phyloP scores from a whole-genome alignment of 1,284 basidiomycete genomes.

The Tetrapyrgos nigripes region DNA sequence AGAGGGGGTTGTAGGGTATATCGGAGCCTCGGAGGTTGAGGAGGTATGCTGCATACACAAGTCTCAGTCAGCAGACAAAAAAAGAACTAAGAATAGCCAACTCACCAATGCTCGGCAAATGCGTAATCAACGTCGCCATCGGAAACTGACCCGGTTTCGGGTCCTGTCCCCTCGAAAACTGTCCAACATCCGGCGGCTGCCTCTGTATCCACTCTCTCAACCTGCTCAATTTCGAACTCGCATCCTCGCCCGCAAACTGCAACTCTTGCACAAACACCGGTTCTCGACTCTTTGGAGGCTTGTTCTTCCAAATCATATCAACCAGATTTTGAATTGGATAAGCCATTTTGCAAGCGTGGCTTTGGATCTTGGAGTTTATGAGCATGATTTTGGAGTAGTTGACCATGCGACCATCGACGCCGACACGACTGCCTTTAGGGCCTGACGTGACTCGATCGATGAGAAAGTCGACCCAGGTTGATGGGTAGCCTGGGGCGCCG shows the following conservation, averaged over 20 bases:
- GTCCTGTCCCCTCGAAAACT: conserved; percentile 59
- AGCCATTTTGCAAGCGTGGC: conserved; percentile 64
- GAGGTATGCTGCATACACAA: conserved; percentile 64
- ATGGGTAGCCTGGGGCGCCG: conserved; percentile 60
- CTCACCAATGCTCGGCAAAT: conserved; percentile 68
- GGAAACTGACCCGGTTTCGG: conserved; percentile 70
- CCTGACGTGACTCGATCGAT: conserved; percentile 25
- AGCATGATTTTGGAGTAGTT: conserved; percentile 74
- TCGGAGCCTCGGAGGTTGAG: conserved; percentile 88
- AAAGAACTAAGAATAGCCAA: conserved; percentile 1
- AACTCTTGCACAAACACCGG: conserved; percentile 79
- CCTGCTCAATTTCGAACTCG: conserved; percentile 61
- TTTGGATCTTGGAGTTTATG: conserved; percentile 61
- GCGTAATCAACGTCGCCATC: conserved; percentile 68
- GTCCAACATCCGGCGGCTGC: conserved; percentile 64
- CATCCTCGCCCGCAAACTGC: conserved; percentile 69
- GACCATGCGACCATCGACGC: conserved; percentile 90
- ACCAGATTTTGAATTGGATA: conserved; percentile 84
- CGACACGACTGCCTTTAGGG: conserved; percentile 52
- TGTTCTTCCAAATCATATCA: conserved; percentile 84
- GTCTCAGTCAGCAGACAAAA: conserved; percentile 7
- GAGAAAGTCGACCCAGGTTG: conserved; percentile 84
- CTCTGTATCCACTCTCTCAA: conserved; percentile 67
- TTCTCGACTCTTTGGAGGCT: conserved; percentile 71
- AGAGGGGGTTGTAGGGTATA: conserved; percentile 88